Evolutionary conservation across 441 rosid genomes (phyloP).

Genomic region (Arabidopsis lyrata): DNA sequence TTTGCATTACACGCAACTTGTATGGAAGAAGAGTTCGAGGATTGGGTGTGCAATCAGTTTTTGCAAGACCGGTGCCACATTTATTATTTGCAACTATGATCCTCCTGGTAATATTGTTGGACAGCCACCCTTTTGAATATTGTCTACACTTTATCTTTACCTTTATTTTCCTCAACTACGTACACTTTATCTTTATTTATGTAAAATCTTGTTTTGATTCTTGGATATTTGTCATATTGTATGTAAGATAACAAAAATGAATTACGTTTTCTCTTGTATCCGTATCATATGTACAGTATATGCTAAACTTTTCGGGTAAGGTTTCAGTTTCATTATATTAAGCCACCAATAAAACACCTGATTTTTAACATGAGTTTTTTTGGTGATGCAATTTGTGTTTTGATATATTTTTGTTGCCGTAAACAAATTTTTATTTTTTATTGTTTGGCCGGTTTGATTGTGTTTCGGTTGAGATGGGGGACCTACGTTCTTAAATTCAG

Average conservation of each 20-base stretch:
- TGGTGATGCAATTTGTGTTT: not conserved
- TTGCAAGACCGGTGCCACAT: conserved; percentile 59
- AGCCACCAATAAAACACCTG: not conserved
- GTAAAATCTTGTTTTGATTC: conserved; percentile 5
- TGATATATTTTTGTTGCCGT: not conserved
- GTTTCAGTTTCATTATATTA: not conserved
- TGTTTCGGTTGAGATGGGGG: not conserved
- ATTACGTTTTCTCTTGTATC: not conserved
- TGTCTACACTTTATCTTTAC: not conserved
- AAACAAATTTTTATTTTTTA: too few species aligned
- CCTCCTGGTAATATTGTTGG: conserved; percentile 68
- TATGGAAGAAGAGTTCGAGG: conserved; percentile 62
- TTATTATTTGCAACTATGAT: conserved; percentile 59
- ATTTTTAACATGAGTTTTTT: not conserved
- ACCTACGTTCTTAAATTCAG: not conserved
- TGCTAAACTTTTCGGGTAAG: too few species aligned
- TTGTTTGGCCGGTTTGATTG: not conserved
- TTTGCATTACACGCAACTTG: conserved; percentile 63
- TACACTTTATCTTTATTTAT: not conserved
- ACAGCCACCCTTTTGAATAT: conserved; percentile 57
- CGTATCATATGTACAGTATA: too few species aligned
- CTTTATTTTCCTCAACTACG: not conserved
- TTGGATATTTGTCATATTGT: not conserved
- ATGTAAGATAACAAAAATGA: not conserved
- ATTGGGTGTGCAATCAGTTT: conserved; percentile 57